These are phyloP conservation scores for Aspergillus terreus DNA, from an alignment of 2,329 filamentous ascomycete species.

Conservation along the genomic window DNA sequence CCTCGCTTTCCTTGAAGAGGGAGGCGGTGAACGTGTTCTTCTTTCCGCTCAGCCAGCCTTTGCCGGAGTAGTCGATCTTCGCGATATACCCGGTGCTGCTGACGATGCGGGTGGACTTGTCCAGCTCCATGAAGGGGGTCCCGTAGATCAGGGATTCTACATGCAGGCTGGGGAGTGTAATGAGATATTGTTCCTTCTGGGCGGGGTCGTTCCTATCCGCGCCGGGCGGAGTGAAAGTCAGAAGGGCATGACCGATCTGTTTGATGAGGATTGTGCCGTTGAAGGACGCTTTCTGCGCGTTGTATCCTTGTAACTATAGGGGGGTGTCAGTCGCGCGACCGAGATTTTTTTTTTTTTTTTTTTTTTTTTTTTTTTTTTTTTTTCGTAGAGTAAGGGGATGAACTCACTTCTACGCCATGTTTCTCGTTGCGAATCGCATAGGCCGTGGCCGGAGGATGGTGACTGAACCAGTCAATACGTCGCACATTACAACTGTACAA, in stretches of 20 bases:
- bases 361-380: neutral
- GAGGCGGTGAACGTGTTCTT: conserved; percentile 84
- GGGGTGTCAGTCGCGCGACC: neutral
- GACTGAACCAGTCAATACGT: conserved; percentile 42
- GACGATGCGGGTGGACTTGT: conserved; percentile 77
- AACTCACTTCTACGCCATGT: conserved; percentile 63
- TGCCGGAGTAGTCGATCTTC: conserved; percentile 89
- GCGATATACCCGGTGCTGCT: conserved; percentile 83
- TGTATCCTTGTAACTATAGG: conserved; percentile 68
- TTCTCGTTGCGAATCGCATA: conserved; percentile 88
- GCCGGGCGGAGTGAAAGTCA: conserved; percentile 62
- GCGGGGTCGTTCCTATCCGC: conserved; percentile 41
- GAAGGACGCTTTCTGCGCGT: conserved; percentile 94
- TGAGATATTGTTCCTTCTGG: conserved; percentile 69
- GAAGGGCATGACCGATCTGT: conserved; percentile 84
- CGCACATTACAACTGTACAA: neutral
- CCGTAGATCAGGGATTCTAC: conserved; percentile 81
- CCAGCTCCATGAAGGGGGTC: conserved; percentile 82
- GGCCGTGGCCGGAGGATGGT: conserved; percentile 91
- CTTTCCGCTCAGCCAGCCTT: conserved; percentile 92
- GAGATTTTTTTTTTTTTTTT: neutral
- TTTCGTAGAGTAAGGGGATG: neutral
- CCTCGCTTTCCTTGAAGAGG: conserved; percentile 64
- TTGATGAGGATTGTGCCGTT: conserved; percentile 91
- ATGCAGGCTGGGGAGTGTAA: conserved; percentile 85